Base-by-base conservation (phyloP, 2,329 filamentous ascomycete genomes). In the Colletotrichum karsti region DNA sequence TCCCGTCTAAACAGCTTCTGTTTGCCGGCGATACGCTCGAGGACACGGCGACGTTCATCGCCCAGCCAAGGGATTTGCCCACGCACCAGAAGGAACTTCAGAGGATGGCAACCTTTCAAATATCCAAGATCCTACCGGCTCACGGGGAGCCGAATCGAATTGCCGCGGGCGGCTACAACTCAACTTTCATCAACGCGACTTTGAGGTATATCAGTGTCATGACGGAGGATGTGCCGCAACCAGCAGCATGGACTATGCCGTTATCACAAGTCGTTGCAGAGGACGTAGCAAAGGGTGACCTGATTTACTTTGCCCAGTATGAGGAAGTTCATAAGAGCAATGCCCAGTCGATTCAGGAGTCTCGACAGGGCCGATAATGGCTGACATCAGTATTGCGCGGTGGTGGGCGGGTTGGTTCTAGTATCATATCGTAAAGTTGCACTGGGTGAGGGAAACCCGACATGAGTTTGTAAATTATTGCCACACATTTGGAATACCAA, bases 261-360 rank as follows among this genome's bases (percentile, higher is more conserved):
- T 22, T 68, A 28, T 68, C 65, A 1, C 65, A 68, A 26, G 65
- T 68, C 2, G 65, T 68, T 10, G 65, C 61, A 13, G 60, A 50
- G 5, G 65, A 68, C 26, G 54, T 68, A 2, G 54, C 53, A 7
- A 54, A 56, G 15, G 65, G 65, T 7, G 53, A 68, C n/a, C n/a
- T 68, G 37, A 68, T 68, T 12, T 68, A 68, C 24, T 68, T 68
- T 22, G 30, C 35, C 13, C 65, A 68, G 20, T 68, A 68, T 24
- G 65, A 68, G 30, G 65, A 68, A n/a, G 65, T 68, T 7, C 65
- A 68, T 24, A 64, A 59, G 20, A 68, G 60, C 9, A 68, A 68
- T 22, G 65, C 46, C 7, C 35, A 68, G 2, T 48, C 65, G 1
- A 68, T 68, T 7, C 65, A 58, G 15, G 55, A 63, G 8, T 28